Conservation (phyloP, 257 asterid species). For the Cynanchum wilfordii region DNA sequence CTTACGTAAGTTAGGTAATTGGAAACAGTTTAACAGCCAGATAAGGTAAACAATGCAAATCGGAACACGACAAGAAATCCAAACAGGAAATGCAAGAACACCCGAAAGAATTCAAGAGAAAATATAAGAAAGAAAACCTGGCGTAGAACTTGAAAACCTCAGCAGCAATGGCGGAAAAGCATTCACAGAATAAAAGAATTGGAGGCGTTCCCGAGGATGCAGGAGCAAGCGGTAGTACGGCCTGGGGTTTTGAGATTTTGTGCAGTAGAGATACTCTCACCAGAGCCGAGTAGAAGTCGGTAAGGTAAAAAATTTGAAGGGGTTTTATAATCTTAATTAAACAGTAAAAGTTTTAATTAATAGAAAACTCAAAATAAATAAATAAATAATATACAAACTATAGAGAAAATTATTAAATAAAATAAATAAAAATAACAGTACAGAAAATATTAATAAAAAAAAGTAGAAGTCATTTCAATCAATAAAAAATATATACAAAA, state of each 20-base stretch:
- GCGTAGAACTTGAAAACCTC: constrained; percentile 12
- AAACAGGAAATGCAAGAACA: neutral
- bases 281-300: neutral
- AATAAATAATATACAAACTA: too few species aligned
- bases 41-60: neutral
- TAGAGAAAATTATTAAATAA: too few species aligned
- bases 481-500: too few species aligned
- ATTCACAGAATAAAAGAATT: neutral
- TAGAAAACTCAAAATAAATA: too few species aligned
- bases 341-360: too few species aligned
- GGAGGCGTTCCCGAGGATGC: constrained; percentile 5
- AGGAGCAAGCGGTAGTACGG: neutral
- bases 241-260: constrained; percentile 23
- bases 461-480: too few species aligned
- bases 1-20: too few species aligned
- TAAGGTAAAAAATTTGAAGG: too few species aligned
- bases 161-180: constrained; percentile 12
- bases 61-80: neutral
- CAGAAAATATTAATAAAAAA: too few species aligned
- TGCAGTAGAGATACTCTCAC: neutral
- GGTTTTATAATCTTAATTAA: too few species aligned
- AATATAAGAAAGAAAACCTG: constrained; percentile 6
- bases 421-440: too few species aligned
- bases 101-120: neutral
- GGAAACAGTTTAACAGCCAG: neutral